Percentiles rank a stretch among this genome's conserved stretches.
These are phyloP conservation scores for Geosiphon pyriformis DNA, from an alignment of 192 early-diverging fungal species.

Conservation along the genomic window DNA sequence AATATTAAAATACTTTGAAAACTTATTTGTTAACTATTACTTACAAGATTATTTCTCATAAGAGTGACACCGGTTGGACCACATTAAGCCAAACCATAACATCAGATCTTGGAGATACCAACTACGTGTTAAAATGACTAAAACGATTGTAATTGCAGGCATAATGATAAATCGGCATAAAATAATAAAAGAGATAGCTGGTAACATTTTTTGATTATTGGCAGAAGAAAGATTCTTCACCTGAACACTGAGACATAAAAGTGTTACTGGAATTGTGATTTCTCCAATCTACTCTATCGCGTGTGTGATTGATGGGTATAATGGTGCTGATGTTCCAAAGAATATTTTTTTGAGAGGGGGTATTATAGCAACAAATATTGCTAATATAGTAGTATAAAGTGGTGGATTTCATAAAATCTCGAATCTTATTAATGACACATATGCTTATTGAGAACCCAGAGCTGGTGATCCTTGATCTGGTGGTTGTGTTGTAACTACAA, in stretches of 20 bases:
- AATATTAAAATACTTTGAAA: no score
- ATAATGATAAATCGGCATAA: constrained; percentile 14
- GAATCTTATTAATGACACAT: background rate
- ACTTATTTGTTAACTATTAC: no score
- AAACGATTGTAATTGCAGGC: constrained; percentile 13
- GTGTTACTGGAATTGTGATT: constrained; percentile 17
- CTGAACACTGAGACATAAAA: constrained; percentile 17
- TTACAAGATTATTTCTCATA: no score
- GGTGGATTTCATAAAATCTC: constrained; percentile 15
- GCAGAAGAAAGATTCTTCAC: background rate
- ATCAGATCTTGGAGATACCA: constrained; percentile 23
- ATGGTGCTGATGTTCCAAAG: background rate
- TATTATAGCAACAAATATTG: constrained; percentile 11
- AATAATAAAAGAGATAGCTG: constrained; percentile 6
- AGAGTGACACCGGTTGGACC: constrained; percentile 25
- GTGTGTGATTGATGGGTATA: constrained; percentile 11
- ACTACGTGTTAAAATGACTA: constrained; percentile 1
- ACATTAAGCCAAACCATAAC: constrained; percentile 25
- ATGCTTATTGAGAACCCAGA: background rate
- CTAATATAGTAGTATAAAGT: constrained; percentile 9
- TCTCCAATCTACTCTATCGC: constrained; percentile 5
- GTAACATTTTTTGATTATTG: background rate
- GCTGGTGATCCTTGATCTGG: no score
- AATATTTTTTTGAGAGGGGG: constrained; percentile 16
- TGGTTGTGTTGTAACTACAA: background rate